Conservation (phyloP, 2,329 filamentous ascomycete genomes). For the Hypoxylon sp. region DNA sequence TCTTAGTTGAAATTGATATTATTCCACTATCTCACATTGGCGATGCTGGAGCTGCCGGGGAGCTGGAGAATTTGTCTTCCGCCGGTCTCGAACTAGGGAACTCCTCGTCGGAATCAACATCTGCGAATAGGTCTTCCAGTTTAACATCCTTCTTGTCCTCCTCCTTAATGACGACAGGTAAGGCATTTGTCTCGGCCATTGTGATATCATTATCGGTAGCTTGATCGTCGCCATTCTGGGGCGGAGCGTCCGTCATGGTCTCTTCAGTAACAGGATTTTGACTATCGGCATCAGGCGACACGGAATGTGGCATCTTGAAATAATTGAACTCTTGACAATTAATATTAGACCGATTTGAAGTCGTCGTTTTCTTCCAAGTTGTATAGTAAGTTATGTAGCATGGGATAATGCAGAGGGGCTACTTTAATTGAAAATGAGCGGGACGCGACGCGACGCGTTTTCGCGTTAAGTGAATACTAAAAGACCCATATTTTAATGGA, state of each 20-base stretch:
- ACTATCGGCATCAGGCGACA: constrained; percentile 53
- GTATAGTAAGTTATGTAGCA: constrained; percentile 6
- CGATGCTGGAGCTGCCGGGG: constrained; percentile 60
- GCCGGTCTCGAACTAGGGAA: constrained; percentile 66
- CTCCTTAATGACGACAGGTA: constrained; percentile 29
- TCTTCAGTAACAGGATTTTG: constrained; percentile 54
- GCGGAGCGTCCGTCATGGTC: constrained; percentile 55
- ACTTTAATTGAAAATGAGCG: constrained; percentile 43
- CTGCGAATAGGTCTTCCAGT: constrained; percentile 72
- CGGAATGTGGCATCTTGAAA: constrained; percentile 63
- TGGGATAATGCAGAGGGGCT: constrained; percentile 31
- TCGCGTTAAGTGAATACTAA: constrained; percentile 33
- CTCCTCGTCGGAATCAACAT: constrained; percentile 73
- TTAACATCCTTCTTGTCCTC: constrained; percentile 63
- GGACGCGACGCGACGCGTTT: constrained; percentile 40
- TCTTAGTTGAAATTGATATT: background rate
- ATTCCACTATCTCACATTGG: constrained; percentile 58
- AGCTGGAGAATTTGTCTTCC: constrained; percentile 60
- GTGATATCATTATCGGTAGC: constrained; percentile 57
- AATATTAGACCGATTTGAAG: background rate
- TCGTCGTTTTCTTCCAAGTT: background rate
- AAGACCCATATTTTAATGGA: background rate
- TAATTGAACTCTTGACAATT: background rate
- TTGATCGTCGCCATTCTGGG: constrained; percentile 53
- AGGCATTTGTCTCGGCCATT: constrained; percentile 57